Evolutionary conservation across 495 filamentous ascomycete species (phyloP).

Genomic region (Annulohypoxylon bovei): DNA sequence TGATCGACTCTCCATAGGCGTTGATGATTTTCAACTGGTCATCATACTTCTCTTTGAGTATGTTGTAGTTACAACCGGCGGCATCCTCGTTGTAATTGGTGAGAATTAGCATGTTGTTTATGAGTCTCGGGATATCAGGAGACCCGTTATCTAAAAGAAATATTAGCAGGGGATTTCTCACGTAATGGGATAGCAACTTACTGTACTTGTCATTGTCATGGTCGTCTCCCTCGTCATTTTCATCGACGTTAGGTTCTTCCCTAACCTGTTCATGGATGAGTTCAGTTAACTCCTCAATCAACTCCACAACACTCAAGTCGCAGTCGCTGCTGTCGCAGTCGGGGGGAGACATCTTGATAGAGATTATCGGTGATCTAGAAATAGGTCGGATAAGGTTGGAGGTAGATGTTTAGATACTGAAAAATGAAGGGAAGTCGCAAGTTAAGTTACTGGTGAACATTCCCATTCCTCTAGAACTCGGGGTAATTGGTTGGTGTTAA

Average conservation of each 20-base stretch:
- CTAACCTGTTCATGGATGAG: not conserved
- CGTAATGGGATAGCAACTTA: not conserved
- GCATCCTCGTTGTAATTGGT: not conserved
- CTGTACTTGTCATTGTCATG: not conserved
- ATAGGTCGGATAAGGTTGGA: not conserved
- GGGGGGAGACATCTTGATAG: not conserved
- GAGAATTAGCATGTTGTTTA: not conserved
- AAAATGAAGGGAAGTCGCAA: too few relatives aligned
- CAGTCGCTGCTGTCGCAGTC: not conserved
- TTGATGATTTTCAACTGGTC: not conserved
- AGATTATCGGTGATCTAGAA: too few relatives aligned
- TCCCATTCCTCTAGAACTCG: too few relatives aligned
- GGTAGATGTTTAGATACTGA: too few relatives aligned
- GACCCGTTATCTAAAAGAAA: not conserved
- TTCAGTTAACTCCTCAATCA: not conserved
- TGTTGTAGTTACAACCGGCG: not conserved
- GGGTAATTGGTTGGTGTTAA: not conserved
- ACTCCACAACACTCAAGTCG: not conserved
- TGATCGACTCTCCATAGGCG: not conserved
- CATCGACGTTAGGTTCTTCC: not conserved
- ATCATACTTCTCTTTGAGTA: not conserved
- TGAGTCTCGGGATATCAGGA: not conserved
- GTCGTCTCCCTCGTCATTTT: not conserved
- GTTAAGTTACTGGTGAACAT: too few relatives aligned
- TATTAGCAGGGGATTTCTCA: not conserved